A percentile compares a stretch with the other conserved stretches of the same genome.
phyloP scores from a whole-genome alignment of 805 yeast species.

The Starmera amethionina region DNA sequence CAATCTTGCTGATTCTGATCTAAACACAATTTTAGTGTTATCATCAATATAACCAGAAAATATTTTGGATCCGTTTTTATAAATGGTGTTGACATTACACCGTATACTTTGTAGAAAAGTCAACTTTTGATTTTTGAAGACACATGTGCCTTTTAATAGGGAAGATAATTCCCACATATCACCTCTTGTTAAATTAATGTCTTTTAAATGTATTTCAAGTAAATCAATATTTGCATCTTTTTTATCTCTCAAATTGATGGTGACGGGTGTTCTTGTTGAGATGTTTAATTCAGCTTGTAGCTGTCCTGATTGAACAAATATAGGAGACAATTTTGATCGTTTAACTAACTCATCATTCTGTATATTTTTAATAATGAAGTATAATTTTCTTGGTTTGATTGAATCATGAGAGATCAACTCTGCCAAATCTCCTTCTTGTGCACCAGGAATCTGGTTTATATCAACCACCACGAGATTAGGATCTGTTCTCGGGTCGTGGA shows the following conservation, averaged over 20 bases:
- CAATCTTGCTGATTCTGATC: constrained; percentile 85
- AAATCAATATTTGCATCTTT: constrained; percentile 63
- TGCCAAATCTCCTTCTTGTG: constrained; percentile 66
- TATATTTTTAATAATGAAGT: constrained; percentile 32
- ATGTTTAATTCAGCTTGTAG: constrained; percentile 52
- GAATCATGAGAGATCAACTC: constrained; percentile 45
- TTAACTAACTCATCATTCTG: constrained; percentile 18
- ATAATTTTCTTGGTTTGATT: constrained; percentile 26
- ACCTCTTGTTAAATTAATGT: constrained; percentile 74
- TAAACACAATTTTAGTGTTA: constrained; percentile 69
- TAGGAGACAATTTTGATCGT: constrained; percentile 24
- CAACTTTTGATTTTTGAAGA: constrained; percentile 56
- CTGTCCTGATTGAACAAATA: constrained; percentile 53
- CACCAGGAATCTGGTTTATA: constrained; percentile 46
- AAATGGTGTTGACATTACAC: constrained; percentile 51
- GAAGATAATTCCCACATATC: constrained; percentile 86
- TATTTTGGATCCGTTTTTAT: constrained; percentile 53
- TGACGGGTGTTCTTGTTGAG: constrained; percentile 57
- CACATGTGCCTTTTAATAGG: constrained; percentile 48
- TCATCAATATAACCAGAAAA: constrained; percentile 71
- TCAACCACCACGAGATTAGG: constrained; percentile 56
- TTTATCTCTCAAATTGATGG: constrained; percentile 37
- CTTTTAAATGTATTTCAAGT: constrained; percentile 73
- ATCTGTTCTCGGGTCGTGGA: constrained; percentile 61
- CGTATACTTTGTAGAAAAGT: constrained; percentile 54